These are phyloP conservation scores for Nasturtium officinale DNA, from an alignment of 345 rosid genomes.

Conservation along the genomic window DNA sequence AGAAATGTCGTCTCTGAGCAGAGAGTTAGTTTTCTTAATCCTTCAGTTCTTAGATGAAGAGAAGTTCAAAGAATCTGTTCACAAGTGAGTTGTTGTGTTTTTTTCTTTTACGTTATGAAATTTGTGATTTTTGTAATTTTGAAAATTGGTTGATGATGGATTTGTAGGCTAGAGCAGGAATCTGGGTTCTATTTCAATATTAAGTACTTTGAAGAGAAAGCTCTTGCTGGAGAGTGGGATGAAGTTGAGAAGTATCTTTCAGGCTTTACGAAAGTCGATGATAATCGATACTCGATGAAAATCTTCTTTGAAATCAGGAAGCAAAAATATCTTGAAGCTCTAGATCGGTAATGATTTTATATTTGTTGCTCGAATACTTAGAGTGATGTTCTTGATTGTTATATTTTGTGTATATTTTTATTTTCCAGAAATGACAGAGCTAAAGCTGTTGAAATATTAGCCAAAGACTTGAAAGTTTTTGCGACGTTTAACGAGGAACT, in stretches of 20 bases:
- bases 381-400: not conserved
- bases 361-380: not conserved
- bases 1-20: slow-evolving; percentile 65
- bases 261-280: slow-evolving; percentile 93
- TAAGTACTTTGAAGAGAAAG: slow-evolving; percentile 87
- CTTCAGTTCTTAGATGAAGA: slow-evolving; percentile 67
- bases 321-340: slow-evolving; percentile 68
- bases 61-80: slow-evolving; percentile 54
- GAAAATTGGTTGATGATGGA: slow-evolving; percentile 8
- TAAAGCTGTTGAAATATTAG: slow-evolving; percentile 87
- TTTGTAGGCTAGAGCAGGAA: slow-evolving; percentile 75
- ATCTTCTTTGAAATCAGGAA: slow-evolving; percentile 64
- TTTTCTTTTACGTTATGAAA: not conserved
- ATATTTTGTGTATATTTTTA: slow-evolving; percentile 21
- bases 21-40: slow-evolving; percentile 67
- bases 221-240: slow-evolving; percentile 92
- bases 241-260: slow-evolving; percentile 88
- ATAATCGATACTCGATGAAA: slow-evolving; percentile 70
- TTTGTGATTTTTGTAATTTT: not conserved
- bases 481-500: slow-evolving; percentile 85
- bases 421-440: slow-evolving; percentile 72
- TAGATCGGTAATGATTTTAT: slow-evolving; percentile 46
- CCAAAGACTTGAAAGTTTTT: slow-evolving; percentile 80
- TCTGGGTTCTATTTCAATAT: slow-evolving; percentile 89
- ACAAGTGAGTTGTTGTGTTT: slow-evolving; percentile 49